Evolutionary conservation across 345 rosid genomes (phyloP), one percentile per base, ranked within the genome.

Genomic region (Pistacia atlantica): DNA sequence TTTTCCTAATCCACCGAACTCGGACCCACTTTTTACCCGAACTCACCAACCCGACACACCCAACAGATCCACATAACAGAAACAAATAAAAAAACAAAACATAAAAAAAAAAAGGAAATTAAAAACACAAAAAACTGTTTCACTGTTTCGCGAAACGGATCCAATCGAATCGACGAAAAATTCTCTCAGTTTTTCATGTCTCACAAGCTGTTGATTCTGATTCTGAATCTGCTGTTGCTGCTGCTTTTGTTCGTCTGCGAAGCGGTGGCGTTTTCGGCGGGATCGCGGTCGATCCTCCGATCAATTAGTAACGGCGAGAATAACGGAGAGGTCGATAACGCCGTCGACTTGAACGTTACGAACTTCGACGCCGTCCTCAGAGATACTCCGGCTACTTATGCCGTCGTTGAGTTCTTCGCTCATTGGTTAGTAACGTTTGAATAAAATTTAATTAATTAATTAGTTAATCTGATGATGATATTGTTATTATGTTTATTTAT

Each of bases 351-450:
- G 81, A 93, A 96, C 80, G 77, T 48, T 73, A 81, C 89, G 73
- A 92, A 70, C 82, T 93, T 96, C 87, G 94, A 90, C 78, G 78
- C 83, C 5, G 86, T 89, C 70, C 89, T 93, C 72, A 64, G 79
- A 56, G 90, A 82, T 46, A 90, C 95, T 16, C 95, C 98, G 8
- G 97, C 97, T 72, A 77, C 90, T 67, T 86, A 83, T 67, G 94
- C 94, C 49, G 67, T 96, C 62, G 98, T 96, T 67, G 99, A 96
- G 69, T 96, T 90, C 93, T 96, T 89, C 75, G 90, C 99, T 77
- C 81, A 87, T 80, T 96, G 99, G 99, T 93, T 70, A 75, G 91
- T 54, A 13, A 8, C 8, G 46, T 42, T 42, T 42, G 46, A 42
- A 42, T 42, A 42, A 0, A 42, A 42, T 8, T 42, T 42, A 42